Percentiles rank a stretch among this genome's conserved stretches.
Conservation (phyloP, 2,329 filamentous ascomycete genomes). For the Neocucurbitaria cava region DNA sequence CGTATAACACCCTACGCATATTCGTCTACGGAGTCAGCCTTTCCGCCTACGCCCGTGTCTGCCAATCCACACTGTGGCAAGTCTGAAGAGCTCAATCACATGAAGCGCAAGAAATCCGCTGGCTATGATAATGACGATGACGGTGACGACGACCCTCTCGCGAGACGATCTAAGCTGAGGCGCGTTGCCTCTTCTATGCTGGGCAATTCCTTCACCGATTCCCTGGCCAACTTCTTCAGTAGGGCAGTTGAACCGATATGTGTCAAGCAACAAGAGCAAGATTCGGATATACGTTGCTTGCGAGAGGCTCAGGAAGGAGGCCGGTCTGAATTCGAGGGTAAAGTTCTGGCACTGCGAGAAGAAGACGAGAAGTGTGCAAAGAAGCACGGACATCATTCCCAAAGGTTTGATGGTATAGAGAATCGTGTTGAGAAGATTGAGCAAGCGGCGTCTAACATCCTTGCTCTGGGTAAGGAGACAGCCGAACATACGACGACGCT, state of each 20-base stretch:
- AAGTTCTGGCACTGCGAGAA: background rate
- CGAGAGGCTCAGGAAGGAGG: background rate
- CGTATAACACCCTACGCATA: background rate
- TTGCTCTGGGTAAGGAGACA: background rate
- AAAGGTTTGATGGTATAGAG: background rate
- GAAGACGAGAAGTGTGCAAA: background rate
- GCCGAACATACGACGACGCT: background rate
- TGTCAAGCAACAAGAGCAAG: no score
- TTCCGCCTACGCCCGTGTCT: background rate
- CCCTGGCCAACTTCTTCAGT: background rate
- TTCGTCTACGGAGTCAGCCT: background rate
- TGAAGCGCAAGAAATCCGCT: background rate
- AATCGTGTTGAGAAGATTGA: background rate
- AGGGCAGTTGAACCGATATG: background rate
- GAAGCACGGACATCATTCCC: background rate
- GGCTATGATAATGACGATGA: background rate
- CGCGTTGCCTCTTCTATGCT: background rate
- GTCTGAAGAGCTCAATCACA: background rate
- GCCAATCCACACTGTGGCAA: background rate
- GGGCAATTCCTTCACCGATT: background rate
- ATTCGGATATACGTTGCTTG: background rate
- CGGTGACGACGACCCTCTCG: background rate
- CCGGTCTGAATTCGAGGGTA: background rate
- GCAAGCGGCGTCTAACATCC: background rate
- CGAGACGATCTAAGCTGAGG: background rate